Conservation (phyloP, 345 rosid genomes). For the Lumnitzera littorea region DNA sequence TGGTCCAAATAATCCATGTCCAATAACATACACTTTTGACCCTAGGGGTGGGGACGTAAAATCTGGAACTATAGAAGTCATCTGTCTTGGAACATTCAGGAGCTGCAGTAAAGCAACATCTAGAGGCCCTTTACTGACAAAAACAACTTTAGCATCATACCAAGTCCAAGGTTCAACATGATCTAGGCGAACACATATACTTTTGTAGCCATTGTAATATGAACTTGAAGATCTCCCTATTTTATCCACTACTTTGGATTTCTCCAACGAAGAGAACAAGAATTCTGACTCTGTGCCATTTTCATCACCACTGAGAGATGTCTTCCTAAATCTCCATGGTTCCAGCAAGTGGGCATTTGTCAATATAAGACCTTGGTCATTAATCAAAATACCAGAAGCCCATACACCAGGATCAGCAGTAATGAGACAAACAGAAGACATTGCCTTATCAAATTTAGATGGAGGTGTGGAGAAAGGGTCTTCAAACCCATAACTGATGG, state of each 20-base stretch:
- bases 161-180: conserved; percentile 67
- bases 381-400: conserved; percentile 91
- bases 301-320: conserved; percentile 35
- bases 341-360: conserved; percentile 95
- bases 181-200: conserved; percentile 64
- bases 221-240: conserved; percentile 22
- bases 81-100: conserved; percentile 44
- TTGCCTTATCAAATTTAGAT: conserved; percentile 44
- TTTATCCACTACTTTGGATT: conserved; percentile 21
- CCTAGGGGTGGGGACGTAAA: conserved; percentile 54
- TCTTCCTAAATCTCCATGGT: conserved; percentile 91
- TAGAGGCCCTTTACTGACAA: conserved; percentile 66
- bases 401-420: conserved; percentile 67
- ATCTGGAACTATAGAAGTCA: conserved; percentile 43
- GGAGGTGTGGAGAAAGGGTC: conserved; percentile 16
- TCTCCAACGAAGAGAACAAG: conserved; percentile 20
- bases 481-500: conserved; percentile 11
- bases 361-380: conserved; percentile 69
- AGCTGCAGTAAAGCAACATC: conserved; percentile 86
- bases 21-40: conserved; percentile 65
- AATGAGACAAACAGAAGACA: conserved; percentile 76
- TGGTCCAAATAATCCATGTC: conserved; percentile 88
- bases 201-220: conserved; percentile 27
- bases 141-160: conserved; percentile 67
- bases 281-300: conserved; percentile 8